phyloP scores from a whole-genome alignment of 768 basidiomycete species.

The Boletus rubescentipes region DNA sequence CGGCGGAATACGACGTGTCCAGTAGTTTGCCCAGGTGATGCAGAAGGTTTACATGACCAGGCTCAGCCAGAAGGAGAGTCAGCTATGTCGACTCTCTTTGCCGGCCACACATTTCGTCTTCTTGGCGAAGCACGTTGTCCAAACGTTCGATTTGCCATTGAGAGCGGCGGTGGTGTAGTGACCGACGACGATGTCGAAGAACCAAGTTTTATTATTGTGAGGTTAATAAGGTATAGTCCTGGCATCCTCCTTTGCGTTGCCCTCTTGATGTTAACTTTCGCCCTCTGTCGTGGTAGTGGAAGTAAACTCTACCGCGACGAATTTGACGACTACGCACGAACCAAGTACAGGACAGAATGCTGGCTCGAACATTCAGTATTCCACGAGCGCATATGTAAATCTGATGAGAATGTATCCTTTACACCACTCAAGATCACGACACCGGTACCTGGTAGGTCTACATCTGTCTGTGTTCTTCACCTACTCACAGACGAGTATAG shows the following conservation, averaged over 20 bases:
- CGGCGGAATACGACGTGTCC: slow-evolving; percentile 38
- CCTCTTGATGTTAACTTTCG: neutral
- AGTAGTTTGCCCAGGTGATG: slow-evolving; percentile 13
- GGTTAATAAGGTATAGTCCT: slow-evolving; percentile 63
- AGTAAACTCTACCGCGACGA: slow-evolving; percentile 67
- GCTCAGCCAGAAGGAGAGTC: neutral
- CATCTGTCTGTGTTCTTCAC: neutral
- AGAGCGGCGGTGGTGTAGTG: slow-evolving; percentile 56
- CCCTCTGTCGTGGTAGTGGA: slow-evolving; percentile 50
- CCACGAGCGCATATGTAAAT: slow-evolving; percentile 65
- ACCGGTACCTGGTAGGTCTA: slow-evolving; percentile 56
- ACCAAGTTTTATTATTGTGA: slow-evolving; percentile 66
- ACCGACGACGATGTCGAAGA: slow-evolving; percentile 44
- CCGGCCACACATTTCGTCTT: slow-evolving; percentile 54
- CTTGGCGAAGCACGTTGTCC: slow-evolving; percentile 65
- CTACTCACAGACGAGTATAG: slow-evolving; percentile 32
- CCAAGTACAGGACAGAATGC: slow-evolving; percentile 83
- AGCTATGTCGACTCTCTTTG: slow-evolving; percentile 41
- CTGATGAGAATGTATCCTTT: slow-evolving; percentile 70
- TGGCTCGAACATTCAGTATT: slow-evolving; percentile 89
- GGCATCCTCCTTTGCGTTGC: neutral
- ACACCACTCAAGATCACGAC: slow-evolving; percentile 56
- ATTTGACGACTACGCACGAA: slow-evolving; percentile 41
- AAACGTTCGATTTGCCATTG: slow-evolving; percentile 59
- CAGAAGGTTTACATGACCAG: slow-evolving; percentile 4